Evolutionary conservation across 495 filamentous ascomycete species (phyloP).

Genomic region (Aspergillus saccharolyticus): DNA sequence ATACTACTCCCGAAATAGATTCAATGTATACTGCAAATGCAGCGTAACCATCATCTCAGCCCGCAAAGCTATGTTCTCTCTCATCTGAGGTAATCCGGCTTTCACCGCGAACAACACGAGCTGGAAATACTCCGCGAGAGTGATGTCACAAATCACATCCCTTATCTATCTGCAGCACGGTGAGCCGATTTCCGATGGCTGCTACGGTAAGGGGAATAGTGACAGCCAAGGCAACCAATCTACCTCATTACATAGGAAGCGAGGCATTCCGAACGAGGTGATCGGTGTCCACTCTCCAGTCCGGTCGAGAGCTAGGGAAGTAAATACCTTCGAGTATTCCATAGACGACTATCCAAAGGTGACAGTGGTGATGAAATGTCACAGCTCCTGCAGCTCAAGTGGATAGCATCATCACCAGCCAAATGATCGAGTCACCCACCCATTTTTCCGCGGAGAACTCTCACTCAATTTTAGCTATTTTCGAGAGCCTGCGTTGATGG

Average conservation of each 20-base stretch:
- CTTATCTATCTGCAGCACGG: not conserved
- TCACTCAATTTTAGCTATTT: not conserved
- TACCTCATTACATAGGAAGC: too few relatives aligned
- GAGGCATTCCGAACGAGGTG: constrained; percentile 5
- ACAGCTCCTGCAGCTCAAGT: not conserved
- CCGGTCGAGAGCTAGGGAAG: not conserved
- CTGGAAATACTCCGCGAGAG: not conserved
- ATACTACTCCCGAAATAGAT: not conserved
- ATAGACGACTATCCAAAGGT: not conserved
- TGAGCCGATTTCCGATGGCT: not conserved
- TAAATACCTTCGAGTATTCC: not conserved
- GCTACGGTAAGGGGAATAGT: constrained; percentile 1
- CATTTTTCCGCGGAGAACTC: not conserved
- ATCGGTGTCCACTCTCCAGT: constrained; percentile 6
- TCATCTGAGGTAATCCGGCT: constrained; percentile 9
- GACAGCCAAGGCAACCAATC: constrained; percentile 10
- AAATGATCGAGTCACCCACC: not conserved
- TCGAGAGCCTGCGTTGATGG: not conserved
- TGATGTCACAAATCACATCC: not conserved
- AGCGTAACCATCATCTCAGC: constrained; percentile 6
- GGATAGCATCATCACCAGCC: not conserved
- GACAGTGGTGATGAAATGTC: not conserved
- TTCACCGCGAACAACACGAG: not conserved
- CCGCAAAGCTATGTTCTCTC: constrained; percentile 6
- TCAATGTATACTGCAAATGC: constrained; percentile 1